These are phyloP conservation scores for Cornus suecica DNA, from an alignment of 148 eudicot genomes.

Conservation along the genomic window DNA sequence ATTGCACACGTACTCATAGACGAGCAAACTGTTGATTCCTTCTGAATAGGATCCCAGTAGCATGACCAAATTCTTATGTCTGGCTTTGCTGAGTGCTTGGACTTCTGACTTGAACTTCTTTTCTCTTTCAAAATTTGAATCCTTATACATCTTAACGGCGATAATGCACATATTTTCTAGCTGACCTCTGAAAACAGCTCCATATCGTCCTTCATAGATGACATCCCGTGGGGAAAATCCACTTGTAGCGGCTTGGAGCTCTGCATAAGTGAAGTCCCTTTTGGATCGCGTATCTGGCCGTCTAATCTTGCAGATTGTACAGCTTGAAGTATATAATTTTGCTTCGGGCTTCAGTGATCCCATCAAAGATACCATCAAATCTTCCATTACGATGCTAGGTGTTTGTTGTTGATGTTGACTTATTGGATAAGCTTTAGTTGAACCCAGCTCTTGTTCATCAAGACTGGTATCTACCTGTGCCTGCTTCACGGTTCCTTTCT, in stretches of 20 bases:
- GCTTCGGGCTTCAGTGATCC: background rate
- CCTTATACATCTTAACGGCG: slow-evolving; percentile 30
- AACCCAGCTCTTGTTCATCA: background rate
- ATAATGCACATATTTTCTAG: slow-evolving; percentile 16
- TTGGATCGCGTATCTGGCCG: slow-evolving; percentile 15
- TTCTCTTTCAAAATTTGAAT: slow-evolving; percentile 25
- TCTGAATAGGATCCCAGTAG: slow-evolving; percentile 31
- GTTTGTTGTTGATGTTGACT: background rate
- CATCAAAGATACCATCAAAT: background rate
- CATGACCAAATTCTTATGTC: slow-evolving; percentile 34
- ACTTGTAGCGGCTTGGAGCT: slow-evolving; percentile 30
- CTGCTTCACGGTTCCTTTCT: background rate
- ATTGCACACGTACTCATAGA: slow-evolving; percentile 36
- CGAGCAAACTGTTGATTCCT: slow-evolving; percentile 30
- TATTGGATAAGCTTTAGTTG: background rate
- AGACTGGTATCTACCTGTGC: background rate
- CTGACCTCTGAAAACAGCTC: slow-evolving; percentile 26
- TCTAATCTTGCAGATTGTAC: slow-evolving; percentile 21
- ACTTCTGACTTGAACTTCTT: slow-evolving; percentile 35
- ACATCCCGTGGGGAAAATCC: slow-evolving; percentile 22
- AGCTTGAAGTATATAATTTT: slow-evolving; percentile 13
- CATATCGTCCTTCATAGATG: slow-evolving; percentile 32
- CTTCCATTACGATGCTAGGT: background rate
- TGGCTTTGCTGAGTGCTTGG: slow-evolving; percentile 25
- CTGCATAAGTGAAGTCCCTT: slow-evolving; percentile 23